A percentile compares a stretch with the other conserved stretches of the same genome.
phyloP scores from a whole-genome alignment of 2,329 filamentous ascomycete genomes.

The Escovopsis weberi region DNA sequence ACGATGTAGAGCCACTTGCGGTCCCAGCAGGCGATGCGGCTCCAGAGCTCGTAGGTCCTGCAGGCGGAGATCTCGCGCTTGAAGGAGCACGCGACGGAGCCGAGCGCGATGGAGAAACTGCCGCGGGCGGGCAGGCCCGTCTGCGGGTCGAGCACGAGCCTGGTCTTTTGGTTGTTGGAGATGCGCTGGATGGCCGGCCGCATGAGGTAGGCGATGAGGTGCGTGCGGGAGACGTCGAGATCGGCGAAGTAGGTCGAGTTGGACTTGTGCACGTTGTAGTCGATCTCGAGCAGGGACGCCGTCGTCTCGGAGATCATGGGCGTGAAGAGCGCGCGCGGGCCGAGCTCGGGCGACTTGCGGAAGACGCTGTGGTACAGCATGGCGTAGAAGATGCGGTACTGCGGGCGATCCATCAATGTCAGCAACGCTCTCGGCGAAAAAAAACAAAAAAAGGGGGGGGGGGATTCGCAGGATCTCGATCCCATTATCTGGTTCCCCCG shows the following conservation, averaged over 20 bases:
- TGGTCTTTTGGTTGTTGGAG: slow-evolving; percentile 31
- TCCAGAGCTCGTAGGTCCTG: slow-evolving; percentile 60
- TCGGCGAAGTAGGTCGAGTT: slow-evolving; percentile 81
- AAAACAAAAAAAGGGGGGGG: too few relatives aligned
- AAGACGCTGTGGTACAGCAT: slow-evolving; percentile 39
- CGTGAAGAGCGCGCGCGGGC: slow-evolving; percentile 55
- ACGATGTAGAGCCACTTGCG: slow-evolving; percentile 69
- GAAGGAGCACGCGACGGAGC: slow-evolving; percentile 60
- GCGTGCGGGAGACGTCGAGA: slow-evolving; percentile 69
- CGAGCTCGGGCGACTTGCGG: slow-evolving; percentile 32
- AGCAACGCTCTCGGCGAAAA: background rate
- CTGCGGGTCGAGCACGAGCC: slow-evolving; percentile 35
- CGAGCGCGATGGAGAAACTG: slow-evolving; percentile 49
- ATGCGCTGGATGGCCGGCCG: slow-evolving; percentile 41
- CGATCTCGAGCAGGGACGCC: slow-evolving; percentile 61
- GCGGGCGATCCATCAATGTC: background rate
- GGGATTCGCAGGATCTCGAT: too few relatives aligned
- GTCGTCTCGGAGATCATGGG: slow-evolving; percentile 53
- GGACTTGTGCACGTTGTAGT: slow-evolving; percentile 75
- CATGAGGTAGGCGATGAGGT: slow-evolving; percentile 58
- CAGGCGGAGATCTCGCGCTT: slow-evolving; percentile 58
- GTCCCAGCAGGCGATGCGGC: slow-evolving; percentile 58
- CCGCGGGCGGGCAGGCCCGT: slow-evolving; percentile 36
- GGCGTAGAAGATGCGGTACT: slow-evolving; percentile 45
- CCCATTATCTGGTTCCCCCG: too few relatives aligned